Evolutionary conservation across 495 filamentous ascomycete species (phyloP), one percentile per base, ranked within the genome.

Genomic region (Hypoxylon perforatum): DNA sequence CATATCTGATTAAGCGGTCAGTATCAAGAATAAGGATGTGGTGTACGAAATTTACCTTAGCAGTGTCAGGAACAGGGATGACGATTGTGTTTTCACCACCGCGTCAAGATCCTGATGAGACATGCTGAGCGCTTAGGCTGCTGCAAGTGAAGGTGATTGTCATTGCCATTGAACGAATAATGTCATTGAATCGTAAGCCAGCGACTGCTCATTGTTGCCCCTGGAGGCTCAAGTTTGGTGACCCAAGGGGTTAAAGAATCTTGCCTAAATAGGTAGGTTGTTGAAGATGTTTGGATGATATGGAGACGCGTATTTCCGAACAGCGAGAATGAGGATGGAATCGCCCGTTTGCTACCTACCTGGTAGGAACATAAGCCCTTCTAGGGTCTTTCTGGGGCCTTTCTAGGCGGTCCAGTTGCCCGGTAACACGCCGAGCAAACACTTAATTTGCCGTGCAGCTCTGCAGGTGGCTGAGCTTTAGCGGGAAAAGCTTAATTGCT

Each of bases 261-360:
- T 55, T 35, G 14, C 53, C 55, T 8, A 44, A 65, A 49, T 66
- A 53, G 54, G 54, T 23, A 61, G 59, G 59, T 55, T 21, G 8
- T 5, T 48, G 23, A 45, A 11, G 25, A 19, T 14, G 38, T 30
- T 18, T 30, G 15, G 25, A 19, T 14, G 38, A 38, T 18, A 39
- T 10, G 22, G 23, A 23, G 35, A 69, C 65, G 65, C 61, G 62
- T 45, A 41, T 36, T 42, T 60, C 69, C 61, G 65, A 33, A 52
- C 28, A n/a, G 35, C 6, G 53, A 39, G 35, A 45, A 38, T 3
- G 17, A 35, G 44, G 47, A 14, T 58, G 66, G 66, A 49, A 52
- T 50, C 38, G 57, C 28, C 66, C 66, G 70, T 35, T 35, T n/a
- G n/a, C n/a, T n/a, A n/a, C n/a, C n/a, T n/a, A n/a, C n/a, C n/a